Percentiles rank a stretch among this genome's conserved stretches.
Conservation (phyloP, 2,329 filamentous ascomycete species). For the Sphaerostilbella broomeana region DNA sequence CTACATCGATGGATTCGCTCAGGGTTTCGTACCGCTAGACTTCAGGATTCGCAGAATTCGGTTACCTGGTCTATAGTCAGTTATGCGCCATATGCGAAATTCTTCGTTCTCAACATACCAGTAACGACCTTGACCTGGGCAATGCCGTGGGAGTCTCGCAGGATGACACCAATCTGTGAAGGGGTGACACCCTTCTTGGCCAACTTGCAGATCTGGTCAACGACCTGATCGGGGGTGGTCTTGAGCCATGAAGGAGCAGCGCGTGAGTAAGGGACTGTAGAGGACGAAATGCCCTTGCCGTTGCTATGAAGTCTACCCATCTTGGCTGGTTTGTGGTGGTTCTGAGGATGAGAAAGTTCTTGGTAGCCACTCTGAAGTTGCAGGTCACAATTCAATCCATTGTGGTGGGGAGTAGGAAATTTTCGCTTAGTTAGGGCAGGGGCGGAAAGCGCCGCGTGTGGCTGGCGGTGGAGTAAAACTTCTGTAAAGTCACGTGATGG, state of each 20-base stretch:
- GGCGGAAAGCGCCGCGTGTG: conserved; percentile 14
- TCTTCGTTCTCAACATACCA: conserved; percentile 55
- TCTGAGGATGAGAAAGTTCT: conserved; percentile 29
- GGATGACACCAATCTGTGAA: conserved; percentile 97
- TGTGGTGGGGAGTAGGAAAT: conserved; percentile 37
- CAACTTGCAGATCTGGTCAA: conserved; percentile 98
- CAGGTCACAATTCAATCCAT: conserved; percentile 18
- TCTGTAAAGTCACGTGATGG: conserved; percentile 6
- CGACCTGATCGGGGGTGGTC: conserved; percentile 96
- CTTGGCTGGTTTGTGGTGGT: conserved; percentile 43
- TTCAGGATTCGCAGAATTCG: conserved; percentile 99
- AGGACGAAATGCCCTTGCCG: conserved; percentile 97
- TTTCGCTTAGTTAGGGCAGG: conserved; percentile 43
- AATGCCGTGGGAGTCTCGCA: conserved; percentile 96
- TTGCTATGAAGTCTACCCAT: conserved; percentile 99
- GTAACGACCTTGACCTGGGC: conserved; percentile 97
- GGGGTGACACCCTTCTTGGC: conserved; percentile 98
- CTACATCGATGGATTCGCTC: conserved; percentile 22
- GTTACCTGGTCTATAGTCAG: conserved; percentile 67
- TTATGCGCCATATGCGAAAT: conserved; percentile 10
- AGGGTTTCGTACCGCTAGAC: conserved; percentile 75
- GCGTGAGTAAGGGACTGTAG: conserved; percentile 95
- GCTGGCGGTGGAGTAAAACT: conserved; percentile 6
- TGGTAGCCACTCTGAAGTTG: conserved; percentile 22
- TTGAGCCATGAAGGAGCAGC: conserved; percentile 91